These are phyloP conservation scores for Brasilioporus rufonigricans DNA, from an alignment of 768 basidiomycete species.

Conservation along the genomic window DNA sequence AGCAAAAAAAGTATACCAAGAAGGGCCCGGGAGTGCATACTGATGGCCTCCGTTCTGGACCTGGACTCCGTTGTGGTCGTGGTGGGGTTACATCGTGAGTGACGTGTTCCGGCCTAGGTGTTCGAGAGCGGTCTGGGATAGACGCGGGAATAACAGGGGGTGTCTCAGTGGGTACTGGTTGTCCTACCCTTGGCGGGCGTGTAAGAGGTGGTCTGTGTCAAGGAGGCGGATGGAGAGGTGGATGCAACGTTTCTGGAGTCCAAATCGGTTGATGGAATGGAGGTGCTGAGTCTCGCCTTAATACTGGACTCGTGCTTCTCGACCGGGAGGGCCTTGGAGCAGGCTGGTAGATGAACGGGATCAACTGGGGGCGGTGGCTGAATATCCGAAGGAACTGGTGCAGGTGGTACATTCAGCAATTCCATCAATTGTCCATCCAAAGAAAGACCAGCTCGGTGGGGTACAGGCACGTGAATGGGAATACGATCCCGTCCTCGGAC, in stretches of 20 bases:
- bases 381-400: constrained; percentile 38
- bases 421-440: constrained; percentile 61
- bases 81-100: constrained; percentile 10
- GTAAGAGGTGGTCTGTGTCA: no score
- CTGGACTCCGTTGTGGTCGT: constrained; percentile 14
- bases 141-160: constrained; percentile 12
- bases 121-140: constrained; percentile 1
- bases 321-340: constrained; percentile 38
- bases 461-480: constrained; percentile 46
- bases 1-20: no score
- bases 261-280: constrained; percentile 26
- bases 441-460: constrained; percentile 43
- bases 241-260: constrained; percentile 19
- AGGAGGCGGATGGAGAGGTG: no score
- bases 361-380: constrained; percentile 51
- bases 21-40: no score
- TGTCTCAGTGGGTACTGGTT: neutral
- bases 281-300: constrained; percentile 25
- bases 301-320: constrained; percentile 41
- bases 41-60: no score
- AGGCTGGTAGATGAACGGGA: constrained; percentile 55
- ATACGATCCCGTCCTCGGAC: constrained; percentile 26
- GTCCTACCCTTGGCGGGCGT: no score
- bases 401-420: constrained; percentile 47
- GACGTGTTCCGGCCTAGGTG: no score